phyloP scores from a whole-genome alignment of 345 rosid species.

The Eucalyptus erythrocorys region DNA sequence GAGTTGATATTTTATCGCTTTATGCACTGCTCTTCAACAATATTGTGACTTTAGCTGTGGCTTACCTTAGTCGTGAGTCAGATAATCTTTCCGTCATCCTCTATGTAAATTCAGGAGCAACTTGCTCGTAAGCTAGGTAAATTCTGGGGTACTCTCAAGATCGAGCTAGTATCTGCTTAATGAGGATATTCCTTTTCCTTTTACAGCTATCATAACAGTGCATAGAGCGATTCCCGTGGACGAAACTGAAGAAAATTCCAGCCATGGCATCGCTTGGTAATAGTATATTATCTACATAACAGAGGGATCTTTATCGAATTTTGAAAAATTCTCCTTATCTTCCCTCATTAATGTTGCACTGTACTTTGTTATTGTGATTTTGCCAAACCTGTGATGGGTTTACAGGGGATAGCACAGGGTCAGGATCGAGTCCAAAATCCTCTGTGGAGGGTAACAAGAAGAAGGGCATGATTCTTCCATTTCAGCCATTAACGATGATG shows the following conservation, averaged over 20 bases:
- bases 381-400: not conserved
- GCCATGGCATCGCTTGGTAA: conserved; percentile 5
- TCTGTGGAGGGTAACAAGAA: conserved; percentile 16
- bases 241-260: conserved; percentile 18
- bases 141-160: not conserved
- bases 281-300: not conserved
- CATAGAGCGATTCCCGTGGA: conserved; percentile 25
- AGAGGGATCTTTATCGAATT: not conserved
- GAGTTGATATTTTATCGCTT: conserved; percentile 38
- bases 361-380: not conserved
- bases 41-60: conserved; percentile 54
- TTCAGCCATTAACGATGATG: conserved; percentile 77
- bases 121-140: not conserved
- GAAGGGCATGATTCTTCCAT: conserved; percentile 91
- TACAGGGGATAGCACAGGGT: not conserved
- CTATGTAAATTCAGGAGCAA: not conserved
- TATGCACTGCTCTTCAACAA: conserved; percentile 56
- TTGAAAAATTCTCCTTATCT: not conserved
- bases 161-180: not conserved
- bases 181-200: not conserved
- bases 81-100: not conserved
- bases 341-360: not conserved
- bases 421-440: not conserved
- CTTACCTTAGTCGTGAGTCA: conserved; percentile 72
- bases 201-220: conserved; percentile 42